Base-by-base conservation (phyloP, 208 protist genomes). In the Polymyxa betae region DNA sequence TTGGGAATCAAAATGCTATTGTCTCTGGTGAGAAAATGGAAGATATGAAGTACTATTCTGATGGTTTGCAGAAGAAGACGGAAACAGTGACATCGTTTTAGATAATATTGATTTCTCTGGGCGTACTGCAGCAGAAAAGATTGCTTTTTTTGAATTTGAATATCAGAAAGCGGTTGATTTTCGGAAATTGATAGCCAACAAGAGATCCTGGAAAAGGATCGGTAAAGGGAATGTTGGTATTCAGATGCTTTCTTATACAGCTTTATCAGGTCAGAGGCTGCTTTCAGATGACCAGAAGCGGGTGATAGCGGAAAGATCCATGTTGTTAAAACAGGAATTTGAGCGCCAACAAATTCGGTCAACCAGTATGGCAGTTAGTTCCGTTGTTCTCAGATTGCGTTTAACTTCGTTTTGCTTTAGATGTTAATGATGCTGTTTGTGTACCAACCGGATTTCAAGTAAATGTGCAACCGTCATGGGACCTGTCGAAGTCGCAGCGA, bases 41-140 rank as follows among this genome's bases (percentile, higher is more conserved):
- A 82, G 72, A 12, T 82, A 5, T 5, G 72, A 12, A 38, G n/a
- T 38, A 82, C n/a, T 35, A 43, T 43, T n/a, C n/a, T 20, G 10
- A 43, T 35, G 12, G 12, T 35, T 5, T 5, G 5, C 72, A 43
- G 72, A 82, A 12, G 72, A 60, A 5, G 49, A 60, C 24, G 49
- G 49, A 60, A 5, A 24, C 24, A 29, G 12, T 24, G 49, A 24
- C 5, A 60, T 60, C 12, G 12, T 60, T 24, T 5, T 29, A 60
- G 49, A 60, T 60, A 60, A 35, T n/a, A 82, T 35, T n/a, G 72
- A 82, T 20, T 82, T 82, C n/a, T n/a, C 72, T 5, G 72, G 72
- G 5, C 35, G 35, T 35, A 16, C 5, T 35, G 40, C 5, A 20
- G 5, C 72, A 20, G 72, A 38, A 35, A 5, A 35, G n/a, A 20